Evolutionary conservation across 441 rosid genomes (phyloP), one percentile per base, ranked within the genome.

Genomic region (Adansonia grandidieri): DNA sequence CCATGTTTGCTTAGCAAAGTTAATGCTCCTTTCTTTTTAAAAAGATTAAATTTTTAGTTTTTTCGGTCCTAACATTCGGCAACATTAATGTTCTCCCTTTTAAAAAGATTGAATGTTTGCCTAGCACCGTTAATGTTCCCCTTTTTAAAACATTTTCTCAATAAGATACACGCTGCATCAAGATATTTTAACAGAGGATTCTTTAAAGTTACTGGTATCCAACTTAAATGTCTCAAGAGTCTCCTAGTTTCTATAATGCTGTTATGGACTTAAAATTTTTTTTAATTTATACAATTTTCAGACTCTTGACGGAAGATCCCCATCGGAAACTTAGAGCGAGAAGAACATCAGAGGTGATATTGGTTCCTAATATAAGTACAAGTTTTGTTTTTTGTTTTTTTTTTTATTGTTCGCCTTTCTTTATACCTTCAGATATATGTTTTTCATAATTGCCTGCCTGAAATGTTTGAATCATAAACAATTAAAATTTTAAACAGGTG

Each of bases 251-350:
- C 22, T 44, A 17, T 69, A 69, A 22, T 69, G 40, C 58, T 50
- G 9, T n/a, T 37, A 40, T 60, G 22, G 62, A 40, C 45, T 56
- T 57, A 17, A 73, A 3, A 56, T 51, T 51, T 8, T n/a, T n/a
- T 9, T 48, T 13, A 61, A 60, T 58, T 2, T 63, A 50, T 75
- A 48, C 60, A 37, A 80, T 83, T 73, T 88, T 65, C 89, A 96
- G 99, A 79, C 88, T 96, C 70, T 84, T 96, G 84, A 94, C 97
- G 0, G 99, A 96, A 89, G 99, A 94, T 89, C 98, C 98, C 77
- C 82, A 96, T 84, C 93, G 81, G 86, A 96, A 98, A 85, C 98
- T 96, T 82, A 98, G 99, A 79, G 91, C 96, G 60, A 74, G 89
- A 84, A 98, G 99, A 77, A 98, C 98, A 67, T 83, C 94, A 80